phyloP scores from a whole-genome alignment of 1,139 yeast species.

The Scheffersomyces titani region DNA sequence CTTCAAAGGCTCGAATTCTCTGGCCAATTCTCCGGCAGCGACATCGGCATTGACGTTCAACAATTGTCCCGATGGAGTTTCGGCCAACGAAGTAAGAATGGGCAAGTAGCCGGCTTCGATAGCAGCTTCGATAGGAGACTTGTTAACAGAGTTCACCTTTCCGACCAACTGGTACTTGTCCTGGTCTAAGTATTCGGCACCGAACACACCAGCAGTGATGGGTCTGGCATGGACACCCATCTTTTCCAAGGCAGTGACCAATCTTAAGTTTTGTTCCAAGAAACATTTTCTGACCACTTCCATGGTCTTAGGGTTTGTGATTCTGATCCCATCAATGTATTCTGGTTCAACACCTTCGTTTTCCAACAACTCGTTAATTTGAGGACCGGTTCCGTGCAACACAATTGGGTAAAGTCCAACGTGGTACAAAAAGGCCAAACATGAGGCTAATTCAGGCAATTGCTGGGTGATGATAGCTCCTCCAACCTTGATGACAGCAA shows the following conservation, averaged over 20 bases:
- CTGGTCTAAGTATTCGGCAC: constrained; percentile 88
- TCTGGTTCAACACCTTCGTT: constrained; percentile 95
- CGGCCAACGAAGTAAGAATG: constrained; percentile 92
- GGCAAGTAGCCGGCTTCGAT: constrained; percentile 97
- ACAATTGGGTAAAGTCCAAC: constrained; percentile 97
- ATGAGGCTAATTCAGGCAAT: constrained; percentile 88
- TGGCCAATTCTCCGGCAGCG: constrained; percentile 97
- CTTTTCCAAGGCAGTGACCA: constrained; percentile 93
- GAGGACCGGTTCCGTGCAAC: constrained; percentile 98
- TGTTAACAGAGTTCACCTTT: constrained; percentile 80
- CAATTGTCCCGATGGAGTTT: constrained; percentile 94
- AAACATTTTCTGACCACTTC: constrained; percentile 93
- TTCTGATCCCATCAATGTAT: constrained; percentile 93
- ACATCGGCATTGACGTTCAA: constrained; percentile 97
- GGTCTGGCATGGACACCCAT: constrained; percentile 99
- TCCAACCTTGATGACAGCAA: constrained; percentile 97
- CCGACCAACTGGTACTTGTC: constrained; percentile 94
- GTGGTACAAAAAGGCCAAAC: constrained; percentile 93
- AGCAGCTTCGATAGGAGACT: constrained; percentile 90
- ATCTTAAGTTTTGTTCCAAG: constrained; percentile 88
- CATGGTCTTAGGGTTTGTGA: constrained; percentile 94
- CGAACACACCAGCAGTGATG: constrained; percentile 95
- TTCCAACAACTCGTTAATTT: constrained; percentile 90
- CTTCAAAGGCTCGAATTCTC: constrained; percentile 95
- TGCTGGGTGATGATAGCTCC: constrained; percentile 98